Base-by-base conservation (phyloP, 2,329 filamentous ascomycete genomes). In the Diaporthe australafricana region DNA sequence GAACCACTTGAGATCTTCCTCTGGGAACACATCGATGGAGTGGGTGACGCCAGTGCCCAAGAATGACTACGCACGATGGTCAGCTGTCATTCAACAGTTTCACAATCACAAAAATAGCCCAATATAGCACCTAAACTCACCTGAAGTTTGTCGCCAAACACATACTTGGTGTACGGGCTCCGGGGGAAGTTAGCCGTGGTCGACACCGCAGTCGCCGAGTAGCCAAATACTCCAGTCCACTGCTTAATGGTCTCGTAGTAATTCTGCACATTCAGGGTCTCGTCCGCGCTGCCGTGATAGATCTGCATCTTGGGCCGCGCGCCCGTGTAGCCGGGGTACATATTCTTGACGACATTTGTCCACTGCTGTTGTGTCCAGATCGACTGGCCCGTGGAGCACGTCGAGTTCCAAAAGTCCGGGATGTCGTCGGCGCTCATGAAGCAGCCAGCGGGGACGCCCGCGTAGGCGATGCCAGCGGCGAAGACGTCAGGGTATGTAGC, bases 241-340 rank as follows among this genome's bases (percentile, higher is more conserved):
- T 88, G 82, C 82, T 89, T 88, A 77, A 88, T 85, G 66, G 85
- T 85, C 81, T 91, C 89, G 48, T 86, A 77, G 77, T 88, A 89
- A 79, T 90, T 90, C 75, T 84, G 83, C 20, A 85, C 85, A 65
- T 82, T 81, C 12, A 90, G 81, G 0, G 84, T 88, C 14, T 78
- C 79, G 76, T 90, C 88, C 3, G 77, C 79, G 47, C 84, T 85
- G 50, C 88, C 88, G 76, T 90, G 88, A 81, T 86, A 90, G 76
- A 90, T 84, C 77, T 88, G 86, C 84, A 91, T 87, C 69, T 83
- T 84, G 2, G 89, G 88, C 2, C 87, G 81, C 0, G 82, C 70
- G 3, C 87, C 87, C 20, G 79, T 80, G 76, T 89, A 89, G 6
- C 83, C 84, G 0, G 86, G 84, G 75, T 88, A 85, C 84, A 84